A percentile compares a stretch with the other conserved stretches of the same genome.
These are phyloP conservation scores for Chaetomium globosum DNA, from an alignment of 2,329 filamentous ascomycete species.

Conservation along the genomic window DNA sequence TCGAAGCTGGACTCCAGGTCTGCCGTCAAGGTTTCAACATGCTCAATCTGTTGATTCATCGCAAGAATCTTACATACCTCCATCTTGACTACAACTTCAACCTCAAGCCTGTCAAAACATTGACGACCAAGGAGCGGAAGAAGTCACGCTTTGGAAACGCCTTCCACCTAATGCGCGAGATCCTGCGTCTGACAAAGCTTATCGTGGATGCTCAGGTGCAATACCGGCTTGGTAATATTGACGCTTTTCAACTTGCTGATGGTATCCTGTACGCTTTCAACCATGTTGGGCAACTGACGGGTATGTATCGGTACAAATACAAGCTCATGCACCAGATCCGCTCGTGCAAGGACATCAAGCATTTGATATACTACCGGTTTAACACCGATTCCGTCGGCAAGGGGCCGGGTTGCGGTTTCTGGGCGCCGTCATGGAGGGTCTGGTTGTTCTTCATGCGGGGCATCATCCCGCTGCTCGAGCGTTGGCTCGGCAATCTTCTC, in stretches of 20 bases:
- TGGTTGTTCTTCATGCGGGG: slow-evolving; percentile 99
- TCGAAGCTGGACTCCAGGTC: slow-evolving; percentile 96
- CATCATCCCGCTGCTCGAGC: slow-evolving; percentile 92
- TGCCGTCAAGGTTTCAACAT: slow-evolving; percentile 99
- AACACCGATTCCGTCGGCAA: slow-evolving; percentile 97
- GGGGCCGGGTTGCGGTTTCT: slow-evolving; percentile 96
- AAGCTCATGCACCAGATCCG: slow-evolving; percentile 99
- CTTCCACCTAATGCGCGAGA: slow-evolving; percentile 98
- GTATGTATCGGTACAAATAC: slow-evolving; percentile 99
- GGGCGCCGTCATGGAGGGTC: slow-evolving; percentile 97
- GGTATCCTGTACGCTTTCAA: slow-evolving; percentile 99
- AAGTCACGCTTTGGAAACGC: slow-evolving; percentile 99
- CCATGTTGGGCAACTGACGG: slow-evolving; percentile 95
- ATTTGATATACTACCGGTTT: slow-evolving; percentile 98
- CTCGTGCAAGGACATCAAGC: slow-evolving; percentile 98
- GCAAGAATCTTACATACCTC: slow-evolving; percentile 96
- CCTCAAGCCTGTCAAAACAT: slow-evolving; percentile 95
- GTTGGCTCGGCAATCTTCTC: slow-evolving; percentile 95
- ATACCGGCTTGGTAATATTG: slow-evolving; percentile 95
- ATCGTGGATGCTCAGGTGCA: slow-evolving; percentile 99
- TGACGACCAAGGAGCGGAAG: slow-evolving; percentile 98
- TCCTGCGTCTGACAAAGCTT: slow-evolving; percentile 89
- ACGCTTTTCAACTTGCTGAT: slow-evolving; percentile 97
- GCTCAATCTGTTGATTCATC: slow-evolving; percentile 94
- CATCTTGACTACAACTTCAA: slow-evolving; percentile 99